Conservation (phyloP, 768 basidiomycete species). For the Suillus luteus region DNA sequence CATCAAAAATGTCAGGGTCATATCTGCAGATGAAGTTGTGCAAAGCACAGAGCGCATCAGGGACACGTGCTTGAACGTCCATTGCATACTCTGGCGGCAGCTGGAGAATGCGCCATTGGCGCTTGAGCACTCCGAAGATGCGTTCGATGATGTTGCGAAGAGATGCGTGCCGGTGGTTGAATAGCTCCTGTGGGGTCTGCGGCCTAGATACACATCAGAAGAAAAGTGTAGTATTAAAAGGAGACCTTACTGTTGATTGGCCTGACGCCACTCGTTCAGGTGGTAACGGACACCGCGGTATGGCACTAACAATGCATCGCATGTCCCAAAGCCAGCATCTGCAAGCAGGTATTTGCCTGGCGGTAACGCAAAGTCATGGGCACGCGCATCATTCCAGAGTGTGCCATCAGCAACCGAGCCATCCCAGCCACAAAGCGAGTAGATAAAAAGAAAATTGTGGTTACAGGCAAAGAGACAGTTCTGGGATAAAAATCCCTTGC, state of each 20-base stretch:
- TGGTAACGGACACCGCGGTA: neutral
- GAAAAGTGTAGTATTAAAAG: no score
- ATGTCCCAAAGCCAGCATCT: constrained; percentile 7
- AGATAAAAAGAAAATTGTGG: constrained; percentile 17
- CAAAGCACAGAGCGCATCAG: constrained; percentile 23
- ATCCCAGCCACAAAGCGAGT: constrained; percentile 21
- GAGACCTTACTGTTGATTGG: neutral
- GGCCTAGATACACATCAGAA: neutral
- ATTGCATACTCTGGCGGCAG: constrained; percentile 16
- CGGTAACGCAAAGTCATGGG: constrained; percentile 8
- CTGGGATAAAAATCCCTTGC: constrained; percentile 21
- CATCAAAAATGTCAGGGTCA: neutral
- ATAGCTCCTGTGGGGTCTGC: neutral
- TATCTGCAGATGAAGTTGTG: constrained; percentile 26
- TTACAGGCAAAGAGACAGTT: constrained; percentile 24
- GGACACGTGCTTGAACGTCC: constrained; percentile 23
- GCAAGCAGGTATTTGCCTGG: neutral
- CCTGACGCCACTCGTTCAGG: constrained; percentile 1
- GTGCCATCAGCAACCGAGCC: constrained; percentile 15
- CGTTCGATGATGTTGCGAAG: neutral
- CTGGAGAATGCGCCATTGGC: constrained; percentile 18
- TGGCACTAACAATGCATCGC: neutral
- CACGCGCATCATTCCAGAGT: constrained; percentile 17
- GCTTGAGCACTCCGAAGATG: constrained; percentile 21
- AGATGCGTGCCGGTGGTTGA: neutral